Evolutionary conservation across 179 eudicot species (phyloP).

Genomic region (Heliamphora pulchella): DNA sequence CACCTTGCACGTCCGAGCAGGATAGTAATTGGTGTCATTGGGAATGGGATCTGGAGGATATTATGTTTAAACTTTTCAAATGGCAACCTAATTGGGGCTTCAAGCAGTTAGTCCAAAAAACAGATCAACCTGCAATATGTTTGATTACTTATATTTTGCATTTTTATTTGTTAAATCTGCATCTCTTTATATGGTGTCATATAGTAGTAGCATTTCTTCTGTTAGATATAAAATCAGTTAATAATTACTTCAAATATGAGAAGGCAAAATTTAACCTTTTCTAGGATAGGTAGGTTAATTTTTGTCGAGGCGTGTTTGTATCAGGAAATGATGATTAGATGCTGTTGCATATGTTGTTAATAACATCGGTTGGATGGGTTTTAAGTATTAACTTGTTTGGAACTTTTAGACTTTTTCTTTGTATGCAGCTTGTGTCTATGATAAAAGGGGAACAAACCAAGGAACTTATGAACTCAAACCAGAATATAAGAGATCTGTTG

Average conservation of each 20-base stretch:
- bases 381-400: background rate
- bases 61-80: conserved; percentile 90
- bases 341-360: background rate
- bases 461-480: conserved; percentile 92
- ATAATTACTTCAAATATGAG: background rate
- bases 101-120: conserved; percentile 85
- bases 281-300: background rate
- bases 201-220: background rate
- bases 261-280: background rate
- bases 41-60: conserved; percentile 53
- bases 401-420: too few species aligned
- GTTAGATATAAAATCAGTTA: background rate
- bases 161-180: background rate
- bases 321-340: background rate
- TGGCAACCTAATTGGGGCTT: conserved; percentile 85
- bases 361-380: background rate
- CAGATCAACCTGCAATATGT: conserved; percentile 91
- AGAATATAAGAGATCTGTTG: conserved; percentile 80
- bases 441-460: conserved; percentile 85
- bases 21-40: too few species aligned
- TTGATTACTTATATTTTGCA: background rate
- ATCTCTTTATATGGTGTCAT: background rate
- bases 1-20: too few species aligned
- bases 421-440: conserved; percentile 64
- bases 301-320: too few species aligned